Evolutionary conservation across 345 rosid genomes (phyloP).

Genomic region (Psidium guajava): DNA sequence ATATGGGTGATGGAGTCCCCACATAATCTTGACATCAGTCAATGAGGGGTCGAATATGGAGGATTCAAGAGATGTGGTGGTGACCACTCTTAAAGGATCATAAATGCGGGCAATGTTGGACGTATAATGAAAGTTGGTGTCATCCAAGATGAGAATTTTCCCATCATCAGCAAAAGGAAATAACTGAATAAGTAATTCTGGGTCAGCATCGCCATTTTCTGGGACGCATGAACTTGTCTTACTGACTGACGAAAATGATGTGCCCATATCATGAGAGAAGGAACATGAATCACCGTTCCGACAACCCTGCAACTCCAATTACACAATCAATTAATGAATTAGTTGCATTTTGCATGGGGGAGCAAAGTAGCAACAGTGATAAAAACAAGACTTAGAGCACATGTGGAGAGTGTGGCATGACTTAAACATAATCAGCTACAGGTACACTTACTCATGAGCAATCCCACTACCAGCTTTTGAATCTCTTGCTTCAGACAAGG

Average conservation of each 20-base stretch:
- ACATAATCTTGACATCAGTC: conserved; percentile 37
- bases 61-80: conserved; percentile 46
- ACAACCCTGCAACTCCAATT: conserved; percentile 59
- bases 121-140: conserved; percentile 48
- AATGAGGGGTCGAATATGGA: conserved; percentile 23
- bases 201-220: conserved; percentile 40
- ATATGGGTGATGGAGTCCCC: conserved; percentile 63
- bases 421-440: background rate
- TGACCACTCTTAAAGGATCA: conserved; percentile 43
- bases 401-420: background rate
- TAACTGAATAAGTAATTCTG: conserved; percentile 29
- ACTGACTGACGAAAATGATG: conserved; percentile 7
- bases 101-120: conserved; percentile 40
- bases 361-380: background rate
- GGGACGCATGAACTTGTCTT: conserved; percentile 30
- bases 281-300: conserved; percentile 60
- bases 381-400: background rate
- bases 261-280: conserved; percentile 48
- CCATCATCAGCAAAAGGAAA: conserved; percentile 45
- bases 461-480: background rate
- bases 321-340: conserved; percentile 1
- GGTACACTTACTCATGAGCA: background rate
- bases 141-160: conserved; percentile 59
- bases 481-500: background rate
- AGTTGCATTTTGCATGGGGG: background rate